A percentile compares a stretch with the other conserved stretches of the same genome.
These are phyloP conservation scores for Phytophthora vignae DNA, from an alignment of 352 stramenopile genomes.

Conservation along the genomic window DNA sequence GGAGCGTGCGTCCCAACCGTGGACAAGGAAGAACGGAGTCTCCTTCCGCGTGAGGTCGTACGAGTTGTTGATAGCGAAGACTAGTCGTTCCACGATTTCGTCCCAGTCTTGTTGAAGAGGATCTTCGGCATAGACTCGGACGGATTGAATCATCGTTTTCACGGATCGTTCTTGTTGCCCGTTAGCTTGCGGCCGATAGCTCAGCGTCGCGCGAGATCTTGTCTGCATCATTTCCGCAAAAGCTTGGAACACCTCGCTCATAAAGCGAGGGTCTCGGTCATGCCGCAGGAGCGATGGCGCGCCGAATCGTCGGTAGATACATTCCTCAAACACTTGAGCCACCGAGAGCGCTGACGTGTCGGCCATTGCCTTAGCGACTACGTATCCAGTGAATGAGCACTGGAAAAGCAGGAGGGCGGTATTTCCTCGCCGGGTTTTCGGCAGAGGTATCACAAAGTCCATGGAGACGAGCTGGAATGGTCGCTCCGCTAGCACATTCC, in stretches of 20 bases:
- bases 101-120: too few relatives aligned
- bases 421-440: conserved; percentile 3
- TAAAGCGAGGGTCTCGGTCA: conserved; percentile 21
- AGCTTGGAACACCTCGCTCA: conserved; percentile 17
- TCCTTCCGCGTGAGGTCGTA: too few relatives aligned
- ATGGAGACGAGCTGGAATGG: conserved; percentile 1
- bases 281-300: conserved; percentile 15
- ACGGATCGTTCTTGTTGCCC: conserved; percentile 18
- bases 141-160: conserved; percentile 9
- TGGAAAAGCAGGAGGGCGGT: conserved; percentile 15
- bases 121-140: conserved; percentile 12
- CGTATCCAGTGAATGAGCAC: conserved; percentile 14
- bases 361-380: conserved; percentile 20
- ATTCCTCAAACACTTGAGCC: conserved; percentile 17
- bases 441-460: background rate
- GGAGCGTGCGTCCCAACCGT: too few relatives aligned
- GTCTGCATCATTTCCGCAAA: conserved; percentile 21
- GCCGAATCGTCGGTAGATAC: conserved; percentile 13
- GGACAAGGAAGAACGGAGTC: too few relatives aligned
- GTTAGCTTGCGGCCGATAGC: conserved; percentile 23
- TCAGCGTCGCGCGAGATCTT: conserved; percentile 5
- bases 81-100: too few relatives aligned
- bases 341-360: conserved; percentile 13
- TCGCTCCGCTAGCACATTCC: conserved; percentile 2
- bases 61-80: too few relatives aligned